These are phyloP conservation scores for Auricularia sp. DNA, from an alignment of 768 basidiomycete species.

Conservation along the genomic window DNA sequence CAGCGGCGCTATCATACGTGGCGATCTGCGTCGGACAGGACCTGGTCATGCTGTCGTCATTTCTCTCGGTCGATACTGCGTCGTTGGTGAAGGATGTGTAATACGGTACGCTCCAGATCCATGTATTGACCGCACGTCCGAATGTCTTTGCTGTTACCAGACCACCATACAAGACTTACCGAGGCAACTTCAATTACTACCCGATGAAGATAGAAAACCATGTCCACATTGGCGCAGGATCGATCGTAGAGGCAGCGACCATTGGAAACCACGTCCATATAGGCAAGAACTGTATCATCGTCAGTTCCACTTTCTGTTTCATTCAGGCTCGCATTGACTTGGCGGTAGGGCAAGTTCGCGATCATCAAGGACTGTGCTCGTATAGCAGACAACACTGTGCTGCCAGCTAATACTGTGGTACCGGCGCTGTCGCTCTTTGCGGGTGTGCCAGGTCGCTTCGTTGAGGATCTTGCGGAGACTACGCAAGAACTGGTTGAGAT, in stretches of 20 bases:
- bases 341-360: constrained; percentile 77
- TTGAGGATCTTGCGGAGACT: constrained; percentile 83
- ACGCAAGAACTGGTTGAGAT: constrained; percentile 87
- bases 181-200: constrained; percentile 91
- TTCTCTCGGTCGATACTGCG: constrained; percentile 84
- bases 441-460: constrained; percentile 81
- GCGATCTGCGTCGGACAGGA: constrained; percentile 81
- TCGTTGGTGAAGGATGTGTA: constrained; percentile 81
- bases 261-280: constrained; percentile 93
- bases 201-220: constrained; percentile 96
- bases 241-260: constrained; percentile 86
- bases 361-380: constrained; percentile 94
- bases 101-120: constrained; percentile 47
- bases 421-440: constrained; percentile 77
- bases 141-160: constrained; percentile 22
- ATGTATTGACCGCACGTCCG: neutral
- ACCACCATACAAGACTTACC: constrained; percentile 83
- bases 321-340: neutral
- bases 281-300: constrained; percentile 91
- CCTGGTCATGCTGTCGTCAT: constrained; percentile 92
- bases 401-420: constrained; percentile 87
- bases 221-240: constrained; percentile 85
- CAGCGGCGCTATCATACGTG: constrained; percentile 80
- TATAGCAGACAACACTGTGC: constrained; percentile 79
- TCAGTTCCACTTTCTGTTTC: constrained; percentile 27